Conservation (phyloP, 192 early-diverging fungal species). For the Rhizoclosmatium sp. region DNA sequence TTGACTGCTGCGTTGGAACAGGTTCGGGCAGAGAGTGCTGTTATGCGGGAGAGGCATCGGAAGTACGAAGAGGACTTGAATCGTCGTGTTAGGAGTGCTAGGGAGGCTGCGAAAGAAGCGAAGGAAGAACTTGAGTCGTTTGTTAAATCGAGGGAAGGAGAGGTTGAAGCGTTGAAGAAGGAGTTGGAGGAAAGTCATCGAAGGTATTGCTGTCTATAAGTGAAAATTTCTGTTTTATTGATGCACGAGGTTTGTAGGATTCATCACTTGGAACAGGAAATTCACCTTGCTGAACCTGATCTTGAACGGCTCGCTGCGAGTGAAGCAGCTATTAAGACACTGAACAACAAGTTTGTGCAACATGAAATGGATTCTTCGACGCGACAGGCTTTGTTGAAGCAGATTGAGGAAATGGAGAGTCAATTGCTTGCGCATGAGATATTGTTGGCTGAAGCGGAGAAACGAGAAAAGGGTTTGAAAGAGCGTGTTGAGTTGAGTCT, state of each 20-base stretch:
- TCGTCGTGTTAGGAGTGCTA: conserved; percentile 1
- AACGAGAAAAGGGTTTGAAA: conserved; percentile 5
- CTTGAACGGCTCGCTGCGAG: conserved; percentile 16
- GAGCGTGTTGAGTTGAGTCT: neutral
- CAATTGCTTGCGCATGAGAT: conserved; percentile 17
- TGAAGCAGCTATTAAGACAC: conserved; percentile 2
- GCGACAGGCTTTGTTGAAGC: neutral
- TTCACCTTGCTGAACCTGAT: conserved; percentile 26
- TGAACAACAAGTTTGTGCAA: conserved; percentile 24
- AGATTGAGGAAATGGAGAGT: conserved; percentile 17
- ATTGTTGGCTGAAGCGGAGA: neutral
- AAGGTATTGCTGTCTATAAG: conserved; percentile 1
- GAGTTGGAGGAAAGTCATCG: neutral
- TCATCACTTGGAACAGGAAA: conserved; percentile 29
- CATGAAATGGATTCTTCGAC: conserved; percentile 15
- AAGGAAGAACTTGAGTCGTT: conserved; percentile 19
- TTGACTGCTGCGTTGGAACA: conserved; percentile 12
- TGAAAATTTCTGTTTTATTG: neutral
- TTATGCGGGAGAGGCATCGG: conserved; percentile 32
- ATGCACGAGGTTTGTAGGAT: neutral
- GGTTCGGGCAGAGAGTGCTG: conserved; percentile 10
- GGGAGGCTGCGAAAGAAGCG: conserved; percentile 29
- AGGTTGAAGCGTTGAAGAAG: conserved; percentile 15
- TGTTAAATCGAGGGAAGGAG: neutral
- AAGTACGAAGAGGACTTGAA: conserved; percentile 38